Percentiles rank a stretch among this genome's conserved stretches.
phyloP scores from a whole-genome alignment of 768 basidiomycete species.

The Boletus subcaerulescens region DNA sequence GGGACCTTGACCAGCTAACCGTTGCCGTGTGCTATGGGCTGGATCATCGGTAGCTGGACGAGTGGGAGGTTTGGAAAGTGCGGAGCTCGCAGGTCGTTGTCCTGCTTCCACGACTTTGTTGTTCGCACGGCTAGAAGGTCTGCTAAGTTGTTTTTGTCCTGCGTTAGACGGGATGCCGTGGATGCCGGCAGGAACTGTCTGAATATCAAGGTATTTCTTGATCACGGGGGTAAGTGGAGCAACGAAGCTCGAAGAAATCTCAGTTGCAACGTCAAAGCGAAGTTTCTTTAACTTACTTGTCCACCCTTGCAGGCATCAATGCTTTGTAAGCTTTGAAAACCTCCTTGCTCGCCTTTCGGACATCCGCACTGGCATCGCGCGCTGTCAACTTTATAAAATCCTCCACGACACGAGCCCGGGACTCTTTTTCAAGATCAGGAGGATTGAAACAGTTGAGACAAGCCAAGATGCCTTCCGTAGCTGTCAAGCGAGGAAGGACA shows the following conservation, averaged over 20 bases:
- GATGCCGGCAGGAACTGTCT: constrained; percentile 2
- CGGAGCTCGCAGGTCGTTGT: constrained; percentile 7
- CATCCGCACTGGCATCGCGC: constrained; percentile 72
- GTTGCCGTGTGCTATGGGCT: constrained; percentile 4
- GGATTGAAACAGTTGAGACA: constrained; percentile 77
- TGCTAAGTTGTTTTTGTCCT: constrained; percentile 19
- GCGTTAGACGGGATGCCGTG: constrained; percentile 3
- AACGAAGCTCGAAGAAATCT: constrained; percentile 51
- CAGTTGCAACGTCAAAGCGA: constrained; percentile 4
- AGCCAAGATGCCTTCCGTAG: constrained; percentile 62
- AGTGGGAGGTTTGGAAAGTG: constrained; percentile 9
- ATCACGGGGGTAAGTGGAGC: constrained; percentile 72
- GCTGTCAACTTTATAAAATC: constrained; percentile 62
- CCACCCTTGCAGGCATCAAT: constrained; percentile 64
- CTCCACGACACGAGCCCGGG: constrained; percentile 64
- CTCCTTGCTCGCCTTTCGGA: constrained; percentile 64
- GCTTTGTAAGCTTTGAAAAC: constrained; percentile 76
- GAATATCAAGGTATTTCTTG: constrained; percentile 69
- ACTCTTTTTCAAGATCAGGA: constrained; percentile 71
- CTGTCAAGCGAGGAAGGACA: constrained; percentile 54
- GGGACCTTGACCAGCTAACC: not conserved
- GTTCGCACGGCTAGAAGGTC: constrained; percentile 24
- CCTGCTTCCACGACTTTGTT: constrained; percentile 8
- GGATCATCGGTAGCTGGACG: constrained; percentile 3
- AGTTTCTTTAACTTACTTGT: constrained; percentile 44